A percentile compares a stretch with the other conserved stretches of the same genome.
These are phyloP conservation scores for Aspergillus sp. DNA, from an alignment of 2,329 filamentous ascomycete genomes.

Conservation along the genomic window DNA sequence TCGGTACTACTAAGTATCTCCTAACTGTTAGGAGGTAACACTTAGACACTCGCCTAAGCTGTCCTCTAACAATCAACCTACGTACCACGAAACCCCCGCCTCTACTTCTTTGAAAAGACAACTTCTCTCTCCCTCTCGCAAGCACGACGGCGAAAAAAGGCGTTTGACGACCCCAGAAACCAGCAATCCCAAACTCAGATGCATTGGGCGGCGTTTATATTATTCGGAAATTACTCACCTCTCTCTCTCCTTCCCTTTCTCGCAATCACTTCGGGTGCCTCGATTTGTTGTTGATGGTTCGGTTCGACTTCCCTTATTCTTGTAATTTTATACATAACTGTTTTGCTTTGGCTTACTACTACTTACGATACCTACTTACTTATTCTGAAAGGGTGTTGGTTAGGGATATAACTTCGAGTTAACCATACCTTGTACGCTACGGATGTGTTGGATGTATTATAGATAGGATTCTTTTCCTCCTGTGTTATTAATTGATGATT, in stretches of 20 bases:
- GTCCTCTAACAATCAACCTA: background rate
- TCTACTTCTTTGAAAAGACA: background rate
- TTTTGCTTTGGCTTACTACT: background rate
- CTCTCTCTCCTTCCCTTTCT: background rate
- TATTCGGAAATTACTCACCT: background rate
- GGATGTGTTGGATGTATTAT: background rate
- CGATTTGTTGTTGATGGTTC: background rate
- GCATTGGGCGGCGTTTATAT: constrained; percentile 5
- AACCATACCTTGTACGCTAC: background rate
- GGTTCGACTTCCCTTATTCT: background rate
- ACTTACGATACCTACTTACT: background rate
- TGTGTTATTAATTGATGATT: background rate
- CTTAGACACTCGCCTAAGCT: background rate
- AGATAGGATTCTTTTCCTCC: background rate
- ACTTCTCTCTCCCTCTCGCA: background rate
- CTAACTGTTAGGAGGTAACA: background rate
- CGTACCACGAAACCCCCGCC: background rate
- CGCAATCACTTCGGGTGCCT: background rate
- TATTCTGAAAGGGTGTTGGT: background rate
- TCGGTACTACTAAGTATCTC: background rate
- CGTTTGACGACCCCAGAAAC: background rate
- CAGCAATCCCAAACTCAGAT: background rate
- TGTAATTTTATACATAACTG: background rate
- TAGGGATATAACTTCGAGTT: background rate
- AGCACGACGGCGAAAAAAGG: background rate